Percentiles rank a stretch among this genome's conserved stretches.
Conservation (phyloP, 2,329 filamentous ascomycete species). For the Aspergillus viridinutans region DNA sequence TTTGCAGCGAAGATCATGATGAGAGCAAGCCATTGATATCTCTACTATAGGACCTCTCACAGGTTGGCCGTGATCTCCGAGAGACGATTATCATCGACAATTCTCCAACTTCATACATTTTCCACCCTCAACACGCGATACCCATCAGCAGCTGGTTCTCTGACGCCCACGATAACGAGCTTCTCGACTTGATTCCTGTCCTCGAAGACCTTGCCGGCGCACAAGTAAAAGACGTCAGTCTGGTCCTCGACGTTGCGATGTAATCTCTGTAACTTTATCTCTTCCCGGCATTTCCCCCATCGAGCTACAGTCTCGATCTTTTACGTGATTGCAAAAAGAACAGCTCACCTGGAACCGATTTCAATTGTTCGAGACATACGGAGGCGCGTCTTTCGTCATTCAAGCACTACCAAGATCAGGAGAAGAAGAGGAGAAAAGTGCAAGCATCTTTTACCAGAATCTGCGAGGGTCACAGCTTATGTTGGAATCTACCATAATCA, state of each 20-base stretch:
- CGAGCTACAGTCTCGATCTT: conserved; percentile 20
- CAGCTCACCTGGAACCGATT: neutral
- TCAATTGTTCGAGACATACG: neutral
- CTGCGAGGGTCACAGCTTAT: neutral
- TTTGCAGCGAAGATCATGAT: neutral
- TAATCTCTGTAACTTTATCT: conserved; percentile 39
- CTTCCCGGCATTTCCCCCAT: conserved; percentile 25
- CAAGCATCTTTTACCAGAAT: neutral
- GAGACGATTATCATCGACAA: conserved; percentile 99
- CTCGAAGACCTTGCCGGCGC: conserved; percentile 90
- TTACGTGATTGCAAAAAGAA: conserved; percentile 18
- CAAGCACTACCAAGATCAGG: neutral
- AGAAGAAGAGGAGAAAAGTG: neutral
- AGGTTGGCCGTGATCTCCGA: conserved; percentile 89
- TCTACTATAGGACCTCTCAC: conserved; percentile 71
- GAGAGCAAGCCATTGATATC: conserved; percentile 10
- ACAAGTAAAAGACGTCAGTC: conserved; percentile 90
- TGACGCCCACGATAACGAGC: conserved; percentile 97
- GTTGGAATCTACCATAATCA: neutral
- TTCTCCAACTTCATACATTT: conserved; percentile 98
- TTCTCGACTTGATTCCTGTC: conserved; percentile 94
- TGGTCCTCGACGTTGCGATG: conserved; percentile 85
- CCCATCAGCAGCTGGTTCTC: conserved; percentile 99
- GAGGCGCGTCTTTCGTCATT: neutral
- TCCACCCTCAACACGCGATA: conserved; percentile 97